Evolutionary conservation across 2,329 filamentous ascomycete species (phyloP), one percentile per base, ranked within the genome.

Genomic region (Rhynchosporium secalis): DNA sequence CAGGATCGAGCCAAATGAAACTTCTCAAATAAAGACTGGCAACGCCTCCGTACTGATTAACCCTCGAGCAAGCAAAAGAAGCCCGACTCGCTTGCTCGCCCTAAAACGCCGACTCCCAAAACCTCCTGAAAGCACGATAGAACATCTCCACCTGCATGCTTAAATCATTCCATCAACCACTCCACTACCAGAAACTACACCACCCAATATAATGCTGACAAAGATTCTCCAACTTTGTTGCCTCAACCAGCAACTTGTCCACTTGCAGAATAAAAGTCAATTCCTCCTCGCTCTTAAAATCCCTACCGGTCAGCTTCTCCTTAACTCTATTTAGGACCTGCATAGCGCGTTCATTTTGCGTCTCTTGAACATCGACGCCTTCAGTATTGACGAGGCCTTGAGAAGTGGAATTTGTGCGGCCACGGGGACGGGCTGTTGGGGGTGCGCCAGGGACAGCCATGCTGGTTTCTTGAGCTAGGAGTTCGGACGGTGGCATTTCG

Each of bases 171-270:
- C 28, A 46, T n/a, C 13, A 47, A 40, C 36, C 26, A 9, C 10
- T 46, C 52, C 33, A 33, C 63, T 61, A 98, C 94, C 94, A 98
- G 83, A 97, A 98, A 77, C 91, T 96, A 78, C 94, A 98, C 94
- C 94, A 98, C 67, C 95, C 95, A 71, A 98, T 96, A 76, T 97
- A 99, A 79, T 98, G 95, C 81, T 98, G 95, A 75, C 95, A 99
- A 65, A 99, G 80, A 75, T 98, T 98, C 83, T 98, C 95, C 71
- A 98, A 81, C 73, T 95, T 97, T 6, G 95, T 99, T 28, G 95
- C 95, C 79, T 99, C 94, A 65, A 90, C 88, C 70, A 99, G 90
- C 71, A 99, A 80, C 76, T 96, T 94, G 76, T 96, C 94, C 4
- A 99, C 96, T 78, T 99, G 95, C 65, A 86, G 86, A 61, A 91